Evolutionary conservation across 2,329 filamentous ascomycete species (phyloP).

Genomic region (Paecilomyces variotii): DNA sequence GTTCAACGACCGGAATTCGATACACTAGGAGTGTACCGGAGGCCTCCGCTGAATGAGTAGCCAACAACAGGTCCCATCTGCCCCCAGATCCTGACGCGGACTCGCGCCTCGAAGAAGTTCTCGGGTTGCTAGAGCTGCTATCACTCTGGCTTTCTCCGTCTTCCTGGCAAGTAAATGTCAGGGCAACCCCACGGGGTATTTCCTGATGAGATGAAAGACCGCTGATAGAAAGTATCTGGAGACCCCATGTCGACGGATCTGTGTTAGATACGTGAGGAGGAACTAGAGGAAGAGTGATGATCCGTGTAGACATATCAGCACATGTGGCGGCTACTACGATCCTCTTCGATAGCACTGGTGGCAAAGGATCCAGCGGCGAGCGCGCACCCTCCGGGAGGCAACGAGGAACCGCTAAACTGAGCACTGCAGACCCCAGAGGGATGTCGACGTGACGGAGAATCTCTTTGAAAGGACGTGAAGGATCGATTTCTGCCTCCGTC

Average conservation of each 20-base stretch:
- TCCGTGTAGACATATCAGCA: slow-evolving; percentile 47
- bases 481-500: slow-evolving; percentile 50
- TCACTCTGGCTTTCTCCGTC: slow-evolving; percentile 20
- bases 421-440: slow-evolving; percentile 44
- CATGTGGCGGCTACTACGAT: slow-evolving; percentile 50
- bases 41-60: slow-evolving; percentile 38
- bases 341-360: slow-evolving; percentile 40
- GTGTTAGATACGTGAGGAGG: slow-evolving; percentile 41
- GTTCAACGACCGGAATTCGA: slow-evolving; percentile 30
- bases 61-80: slow-evolving; percentile 39
- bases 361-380: slow-evolving; percentile 36
- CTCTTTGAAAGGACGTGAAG: slow-evolving; percentile 45
- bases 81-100: slow-evolving; percentile 9
- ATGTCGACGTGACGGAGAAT: slow-evolving; percentile 50
- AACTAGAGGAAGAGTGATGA: slow-evolving; percentile 47
- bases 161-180: slow-evolving; percentile 45
- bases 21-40: slow-evolving; percentile 39
- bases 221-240: slow-evolving; percentile 42
- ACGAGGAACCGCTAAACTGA: slow-evolving; percentile 42
- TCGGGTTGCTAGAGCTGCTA: slow-evolving; percentile 22
- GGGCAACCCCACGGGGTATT: slow-evolving; percentile 42
- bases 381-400: slow-evolving; percentile 36
- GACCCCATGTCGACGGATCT: slow-evolving; percentile 28
- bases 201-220: slow-evolving; percentile 43
- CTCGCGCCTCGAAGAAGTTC: slow-evolving; percentile 10